A percentile compares a stretch with the other conserved stretches of the same genome.
Evolutionary conservation across 345 rosid species (phyloP).

Genomic region (Salix exigua): DNA sequence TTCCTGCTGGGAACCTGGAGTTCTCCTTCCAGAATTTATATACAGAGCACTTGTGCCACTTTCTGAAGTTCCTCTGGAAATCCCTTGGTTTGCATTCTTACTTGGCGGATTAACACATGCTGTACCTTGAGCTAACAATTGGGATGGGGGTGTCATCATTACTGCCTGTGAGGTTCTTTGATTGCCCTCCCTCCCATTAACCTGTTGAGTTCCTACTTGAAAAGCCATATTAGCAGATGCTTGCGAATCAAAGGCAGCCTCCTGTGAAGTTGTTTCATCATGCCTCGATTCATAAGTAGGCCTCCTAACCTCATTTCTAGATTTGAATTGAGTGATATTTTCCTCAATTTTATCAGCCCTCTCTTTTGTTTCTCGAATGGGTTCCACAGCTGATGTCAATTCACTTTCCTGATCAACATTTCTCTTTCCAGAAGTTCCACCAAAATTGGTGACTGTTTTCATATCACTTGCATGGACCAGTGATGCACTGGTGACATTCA

Average conservation of each 20-base stretch:
- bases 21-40: slow-evolving; percentile 29
- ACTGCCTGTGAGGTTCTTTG: slow-evolving; percentile 41
- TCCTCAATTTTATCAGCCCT: slow-evolving; percentile 25
- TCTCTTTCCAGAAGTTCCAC: slow-evolving; percentile 40
- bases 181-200: slow-evolving; percentile 32
- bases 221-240: slow-evolving; percentile 39
- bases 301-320: slow-evolving; percentile 25
- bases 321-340: slow-evolving; percentile 30
- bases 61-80: slow-evolving; percentile 37
- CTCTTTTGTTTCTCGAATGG: slow-evolving; percentile 29
- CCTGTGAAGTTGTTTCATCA: slow-evolving; percentile 28
- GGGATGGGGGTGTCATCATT: slow-evolving; percentile 57
- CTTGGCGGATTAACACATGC: slow-evolving; percentile 20
- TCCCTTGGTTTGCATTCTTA: slow-evolving; percentile 35
- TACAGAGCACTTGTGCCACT: slow-evolving; percentile 35
- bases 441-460: slow-evolving; percentile 32
- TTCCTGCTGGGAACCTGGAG: slow-evolving; percentile 23
- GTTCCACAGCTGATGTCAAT: slow-evolving; percentile 27
- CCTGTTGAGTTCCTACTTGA: slow-evolving; percentile 29
- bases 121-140: slow-evolving; percentile 40
- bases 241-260: slow-evolving; percentile 34
- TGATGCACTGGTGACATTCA: slow-evolving; percentile 33
- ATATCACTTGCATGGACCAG: slow-evolving; percentile 28
- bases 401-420: slow-evolving; percentile 40
- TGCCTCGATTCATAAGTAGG: slow-evolving; percentile 28